phyloP scores from a whole-genome alignment of 2,329 filamentous ascomycete genomes.

The Penicillium sp. region DNA sequence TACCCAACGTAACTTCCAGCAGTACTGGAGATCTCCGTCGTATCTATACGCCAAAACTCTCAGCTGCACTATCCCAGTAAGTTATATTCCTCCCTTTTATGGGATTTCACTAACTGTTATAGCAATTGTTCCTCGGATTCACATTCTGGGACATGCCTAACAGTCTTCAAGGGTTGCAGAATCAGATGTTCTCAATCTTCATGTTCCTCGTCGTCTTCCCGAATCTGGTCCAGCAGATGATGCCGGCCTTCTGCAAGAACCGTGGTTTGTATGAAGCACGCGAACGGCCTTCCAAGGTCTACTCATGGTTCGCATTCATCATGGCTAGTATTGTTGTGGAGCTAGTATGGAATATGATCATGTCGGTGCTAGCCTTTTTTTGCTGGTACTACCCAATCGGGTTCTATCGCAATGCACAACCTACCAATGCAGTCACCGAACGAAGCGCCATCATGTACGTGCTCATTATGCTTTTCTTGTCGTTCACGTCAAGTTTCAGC shows the following conservation, averaged over 20 bases:
- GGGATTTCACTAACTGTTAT: neutral
- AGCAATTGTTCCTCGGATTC: slow-evolving; percentile 75
- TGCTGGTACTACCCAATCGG: slow-evolving; percentile 65
- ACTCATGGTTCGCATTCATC: slow-evolving; percentile 72
- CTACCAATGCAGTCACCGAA: slow-evolving; percentile 38
- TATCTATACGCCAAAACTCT: slow-evolving; percentile 81
- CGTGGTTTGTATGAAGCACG: slow-evolving; percentile 59
- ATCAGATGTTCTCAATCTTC: slow-evolving; percentile 86
- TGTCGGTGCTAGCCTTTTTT: slow-evolving; percentile 62
- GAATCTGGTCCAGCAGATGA: slow-evolving; percentile 52
- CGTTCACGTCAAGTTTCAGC: slow-evolving; percentile 69
- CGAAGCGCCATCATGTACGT: slow-evolving; percentile 64
- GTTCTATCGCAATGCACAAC: slow-evolving; percentile 39
- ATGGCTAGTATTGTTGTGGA: slow-evolving; percentile 69
- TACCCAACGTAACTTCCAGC: slow-evolving; percentile 72
- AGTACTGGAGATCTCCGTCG: slow-evolving; percentile 83
- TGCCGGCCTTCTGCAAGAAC: slow-evolving; percentile 59
- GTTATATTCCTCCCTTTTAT: slow-evolving; percentile 41
- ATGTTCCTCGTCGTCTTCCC: slow-evolving; percentile 78
- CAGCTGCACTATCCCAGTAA: slow-evolving; percentile 65
- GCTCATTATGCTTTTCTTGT: slow-evolving; percentile 62
- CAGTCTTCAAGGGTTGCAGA: slow-evolving; percentile 76
- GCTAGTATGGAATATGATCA: slow-evolving; percentile 63
- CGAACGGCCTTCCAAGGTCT: slow-evolving; percentile 64
- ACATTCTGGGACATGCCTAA: slow-evolving; percentile 72